A percentile compares a stretch with the other conserved stretches of the same genome.
Evolutionary conservation across 805 yeast genomes (phyloP).

Genomic region (Yarrowia sp.): DNA sequence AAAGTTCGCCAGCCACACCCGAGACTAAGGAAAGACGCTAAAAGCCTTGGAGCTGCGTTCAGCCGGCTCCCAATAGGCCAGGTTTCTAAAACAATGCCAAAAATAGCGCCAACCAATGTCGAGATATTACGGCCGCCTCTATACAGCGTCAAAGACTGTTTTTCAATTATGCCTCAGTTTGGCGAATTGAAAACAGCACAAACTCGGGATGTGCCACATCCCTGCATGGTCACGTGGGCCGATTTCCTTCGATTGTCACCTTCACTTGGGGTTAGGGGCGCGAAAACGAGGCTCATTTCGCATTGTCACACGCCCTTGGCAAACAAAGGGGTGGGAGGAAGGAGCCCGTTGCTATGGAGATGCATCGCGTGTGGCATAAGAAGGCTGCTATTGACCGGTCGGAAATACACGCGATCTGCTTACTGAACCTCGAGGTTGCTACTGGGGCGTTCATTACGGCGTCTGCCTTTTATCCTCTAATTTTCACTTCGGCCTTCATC

Average conservation of each 20-base stretch:
- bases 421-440: too few relatives aligned
- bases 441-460: too few relatives aligned
- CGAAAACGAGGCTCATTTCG: background rate
- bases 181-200: conserved; percentile 3
- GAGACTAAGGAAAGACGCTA: background rate
- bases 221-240: conserved; percentile 6
- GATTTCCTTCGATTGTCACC: background rate
- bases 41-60: background rate
- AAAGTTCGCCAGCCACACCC: too few relatives aligned
- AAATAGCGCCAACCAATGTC: too few relatives aligned
- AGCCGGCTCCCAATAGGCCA: too few relatives aligned
- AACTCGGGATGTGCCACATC: conserved; percentile 10
- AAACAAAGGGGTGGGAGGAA: background rate
- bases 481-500: background rate
- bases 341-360: conserved; percentile 5
- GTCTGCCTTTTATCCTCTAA: too few relatives aligned
- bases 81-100: too few relatives aligned
- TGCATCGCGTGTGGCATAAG: too few relatives aligned
- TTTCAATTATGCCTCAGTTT: conserved; percentile 5
- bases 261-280: background rate
- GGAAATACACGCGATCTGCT: too few relatives aligned
- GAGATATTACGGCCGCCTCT: too few relatives aligned
- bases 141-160: background rate
- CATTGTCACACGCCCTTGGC: background rate
- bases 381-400: too few relatives aligned